phyloP scores from a whole-genome alignment of 139 green algal species.

The Medakamo hakoo region DNA sequence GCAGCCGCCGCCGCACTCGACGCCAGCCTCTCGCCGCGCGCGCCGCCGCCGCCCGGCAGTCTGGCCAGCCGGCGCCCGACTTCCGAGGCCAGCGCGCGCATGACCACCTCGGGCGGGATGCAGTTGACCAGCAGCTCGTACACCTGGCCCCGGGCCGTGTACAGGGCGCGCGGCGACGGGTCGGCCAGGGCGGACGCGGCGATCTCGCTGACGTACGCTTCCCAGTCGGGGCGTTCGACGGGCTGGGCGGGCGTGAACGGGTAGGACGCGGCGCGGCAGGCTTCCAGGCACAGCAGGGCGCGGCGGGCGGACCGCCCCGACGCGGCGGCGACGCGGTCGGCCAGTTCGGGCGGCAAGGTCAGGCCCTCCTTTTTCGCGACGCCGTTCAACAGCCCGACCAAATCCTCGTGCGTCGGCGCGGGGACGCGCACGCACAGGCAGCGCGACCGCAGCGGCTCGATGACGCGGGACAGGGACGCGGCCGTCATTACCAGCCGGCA shows the following conservation, averaged over 20 bases:
- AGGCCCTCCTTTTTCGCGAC: conserved; percentile 64
- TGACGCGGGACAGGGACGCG: conserved; percentile 27
- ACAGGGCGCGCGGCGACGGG: conserved; percentile 74
- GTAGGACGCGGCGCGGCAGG: conserved; percentile 39
- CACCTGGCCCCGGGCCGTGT: conserved; percentile 67
- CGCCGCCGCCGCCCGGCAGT: no score
- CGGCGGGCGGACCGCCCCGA: conserved; percentile 68
- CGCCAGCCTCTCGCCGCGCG: conserved; percentile 80
- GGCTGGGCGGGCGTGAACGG: conserved; percentile 41
- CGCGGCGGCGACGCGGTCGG: conserved; percentile 32
- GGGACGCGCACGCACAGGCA: conserved; percentile 83
- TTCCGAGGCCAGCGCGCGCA: conserved; percentile 42
- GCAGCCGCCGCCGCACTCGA: conserved; percentile 34
- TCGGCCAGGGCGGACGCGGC: conserved; percentile 68
- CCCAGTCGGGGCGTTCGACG: conserved; percentile 70
- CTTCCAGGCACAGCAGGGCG: conserved; percentile 81
- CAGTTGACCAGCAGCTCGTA: conserved; percentile 96
- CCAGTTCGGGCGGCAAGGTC: conserved; percentile 43
- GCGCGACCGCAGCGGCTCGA: conserved; percentile 78
- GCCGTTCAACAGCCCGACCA: conserved; percentile 42
- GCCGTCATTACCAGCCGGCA: conserved; percentile 71
- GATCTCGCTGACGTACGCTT: conserved; percentile 79
- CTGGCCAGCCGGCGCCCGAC: conserved; percentile 78
- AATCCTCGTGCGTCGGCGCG: conserved; percentile 40
- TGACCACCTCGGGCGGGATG: conserved; percentile 67